Evolutionary conservation across 305 asterid species (phyloP).

Genomic region (Solanum hybrid): DNA sequence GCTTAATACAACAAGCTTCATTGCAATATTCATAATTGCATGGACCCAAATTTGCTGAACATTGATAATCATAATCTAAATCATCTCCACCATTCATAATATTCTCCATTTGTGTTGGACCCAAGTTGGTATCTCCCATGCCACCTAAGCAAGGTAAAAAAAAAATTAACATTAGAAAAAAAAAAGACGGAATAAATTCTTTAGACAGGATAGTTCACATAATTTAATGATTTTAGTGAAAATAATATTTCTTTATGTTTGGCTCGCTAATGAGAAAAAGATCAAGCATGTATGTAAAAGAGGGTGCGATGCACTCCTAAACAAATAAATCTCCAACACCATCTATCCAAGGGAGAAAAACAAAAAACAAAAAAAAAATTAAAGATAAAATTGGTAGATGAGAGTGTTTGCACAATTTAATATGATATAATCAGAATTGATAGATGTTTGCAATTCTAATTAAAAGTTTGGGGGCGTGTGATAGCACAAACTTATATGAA

Average conservation of each 20-base stretch:
- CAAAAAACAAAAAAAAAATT: too few species aligned
- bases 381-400: too few species aligned
- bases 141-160: not conserved
- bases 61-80: not conserved
- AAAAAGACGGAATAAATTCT: not conserved
- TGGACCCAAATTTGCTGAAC: constrained; percentile 4
- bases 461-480: too few species aligned
- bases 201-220: not conserved
- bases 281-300: not conserved
- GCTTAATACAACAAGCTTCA: not conserved
- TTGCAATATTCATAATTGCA: not conserved
- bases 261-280: not conserved
- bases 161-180: too few species aligned
- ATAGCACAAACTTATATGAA: not conserved
- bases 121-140: not conserved
- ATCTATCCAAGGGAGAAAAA: too few species aligned
- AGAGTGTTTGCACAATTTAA: too few species aligned
- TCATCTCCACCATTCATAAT: not conserved
- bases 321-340: too few species aligned
- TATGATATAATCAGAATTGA: too few species aligned
- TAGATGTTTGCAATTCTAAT: not conserved
- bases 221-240: not conserved
- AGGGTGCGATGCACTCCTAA: not conserved
- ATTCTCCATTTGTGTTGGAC: not conserved
- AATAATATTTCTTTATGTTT: too few species aligned